Base-by-base conservation (phyloP, 345 rosid species). In the Toxicodendron radicans region DNA sequence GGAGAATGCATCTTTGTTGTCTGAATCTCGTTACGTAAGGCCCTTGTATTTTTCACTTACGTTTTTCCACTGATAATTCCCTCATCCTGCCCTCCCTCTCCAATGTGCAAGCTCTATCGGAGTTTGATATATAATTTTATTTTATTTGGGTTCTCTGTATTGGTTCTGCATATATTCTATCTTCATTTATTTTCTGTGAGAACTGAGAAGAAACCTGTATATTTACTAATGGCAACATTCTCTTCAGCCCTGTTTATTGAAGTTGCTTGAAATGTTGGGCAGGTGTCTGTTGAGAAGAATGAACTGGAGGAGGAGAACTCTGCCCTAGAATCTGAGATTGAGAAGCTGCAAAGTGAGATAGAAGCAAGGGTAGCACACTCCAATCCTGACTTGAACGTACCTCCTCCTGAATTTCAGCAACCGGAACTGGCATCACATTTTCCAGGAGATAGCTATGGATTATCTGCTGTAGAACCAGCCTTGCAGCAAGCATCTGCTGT, bases 261-360 rank as follows among this genome's bases (percentile, higher is more conserved):
- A 59, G 14, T 51, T 52, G 70, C 53, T 51, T 59, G 62, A 53
- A 64, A 45, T n/a, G 27, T 63, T 58, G 58, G 17, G 24, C 84
- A 95, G 99, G 94, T 93, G 71, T 83, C 85, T 1, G 38, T 82
- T 8, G 99, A 95, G 89, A 95, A 83, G 72, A 89, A 88, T 56
- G 99, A 95, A 76, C 85, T 95, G 33, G 79, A 78, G 82, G 99
- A 91, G 80, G 99, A 95, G 81, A 95, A 83, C 58, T 84, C 87
- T 58, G 85, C 78, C 38, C 84, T 95, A 2, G 89, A 87, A 86
- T 76, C 76, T 41, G 92, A 90, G 80, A 89, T 95, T 56, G 82
- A 70, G 64, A 80, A 72, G 48, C 77, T 95, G 78, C 85, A 74
- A 70, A 75, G 58, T 5, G 94, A 90, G 85, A 64, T 93, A 12